Evolutionary conservation across 495 filamentous ascomycete species (phyloP).

Genomic region (Penicillium flavigenum): DNA sequence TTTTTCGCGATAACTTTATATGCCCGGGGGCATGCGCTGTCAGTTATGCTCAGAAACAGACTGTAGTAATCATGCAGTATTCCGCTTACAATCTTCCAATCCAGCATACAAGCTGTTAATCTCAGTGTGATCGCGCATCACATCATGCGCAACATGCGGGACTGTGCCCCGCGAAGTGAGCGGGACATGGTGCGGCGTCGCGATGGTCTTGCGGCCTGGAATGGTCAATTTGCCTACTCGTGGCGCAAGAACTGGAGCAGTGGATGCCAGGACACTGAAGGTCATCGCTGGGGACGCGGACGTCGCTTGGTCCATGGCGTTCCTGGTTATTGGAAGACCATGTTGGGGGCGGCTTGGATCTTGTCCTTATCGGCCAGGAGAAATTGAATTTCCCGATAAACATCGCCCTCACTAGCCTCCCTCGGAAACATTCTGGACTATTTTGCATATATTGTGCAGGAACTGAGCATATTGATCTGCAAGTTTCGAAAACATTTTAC

Average conservation of each 20-base stretch:
- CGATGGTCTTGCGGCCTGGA: conserved; percentile 56
- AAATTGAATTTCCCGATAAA: conserved; percentile 22
- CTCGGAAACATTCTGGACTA: background rate
- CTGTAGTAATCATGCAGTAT: background rate
- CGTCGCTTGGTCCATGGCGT: conserved; percentile 32
- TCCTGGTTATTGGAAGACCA: conserved; percentile 19
- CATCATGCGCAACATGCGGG: conserved; percentile 87
- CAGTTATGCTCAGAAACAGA: conserved; percentile 16
- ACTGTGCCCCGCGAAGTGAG: conserved; percentile 78
- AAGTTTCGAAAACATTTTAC: too few relatives aligned
- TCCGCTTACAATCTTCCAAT: conserved; percentile 84
- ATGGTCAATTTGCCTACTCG: conserved; percentile 65
- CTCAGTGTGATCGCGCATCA: conserved; percentile 61
- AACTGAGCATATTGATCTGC: background rate
- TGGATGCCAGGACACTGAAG: conserved; percentile 33
- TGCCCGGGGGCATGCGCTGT: conserved; percentile 37
- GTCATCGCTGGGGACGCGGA: conserved; percentile 24
- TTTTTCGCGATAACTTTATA: conserved; percentile 71
- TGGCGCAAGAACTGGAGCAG: conserved; percentile 35
- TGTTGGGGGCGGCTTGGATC: conserved; percentile 13
- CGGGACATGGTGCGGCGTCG: conserved; percentile 80
- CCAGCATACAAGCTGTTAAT: conserved; percentile 74
- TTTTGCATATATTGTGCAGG: background rate
- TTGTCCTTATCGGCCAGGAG: conserved; percentile 26
- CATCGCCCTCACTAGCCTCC: background rate